Evolutionary conservation across 202 grass and related monocot species (phyloP), one percentile per base, ranked within the genome.

Genomic region (Zizania palustris): DNA sequence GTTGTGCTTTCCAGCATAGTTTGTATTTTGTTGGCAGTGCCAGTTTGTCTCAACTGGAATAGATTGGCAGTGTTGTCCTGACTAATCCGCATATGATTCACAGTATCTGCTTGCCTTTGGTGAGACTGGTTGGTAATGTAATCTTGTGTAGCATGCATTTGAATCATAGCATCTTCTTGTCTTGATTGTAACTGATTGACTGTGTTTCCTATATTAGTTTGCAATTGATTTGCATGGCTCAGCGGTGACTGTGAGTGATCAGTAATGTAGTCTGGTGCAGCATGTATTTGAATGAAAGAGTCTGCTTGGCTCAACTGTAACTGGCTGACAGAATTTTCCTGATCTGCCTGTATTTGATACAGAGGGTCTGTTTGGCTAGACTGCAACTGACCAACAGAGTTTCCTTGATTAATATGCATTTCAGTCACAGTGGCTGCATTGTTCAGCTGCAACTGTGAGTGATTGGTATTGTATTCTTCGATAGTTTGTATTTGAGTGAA

Each of bases 11-110:
- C 60, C 41, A 78, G 72, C 9, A 62, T 67, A 22, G 57, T 60
- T 21, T 60, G 43, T 44, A 37, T 60, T 73, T 73, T 36, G 77
- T 48, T 43, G 68, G 36, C 50, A 72, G 67, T 22, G 36, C 34
- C 53, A 14, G 12, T 57, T 60, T 73, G 74, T 38, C 74, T 57
- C 45, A 58, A 44, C 50, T 82, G 82, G 14, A 80, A 70, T 3
- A 62, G 63, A 83, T 72, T 60, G 34, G 45, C 42, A 63, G 48
- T 60, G 59, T 38, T 75, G 45, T 48, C 65, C 71, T 71, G 78
- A 34, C 12, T 7, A 3, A 36, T 36, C 20, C 63, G 44, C 28
- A 18, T 62, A 63, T 80, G 64, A 75, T 65, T 71, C 19, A 39
- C 8, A 75, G 43, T 13, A 18, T 72, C 57, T 48, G 19, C 67